Evolutionary conservation across 768 basidiomycete species (phyloP), one percentile per base, ranked within the genome.

Genomic region (Imleria badia): DNA sequence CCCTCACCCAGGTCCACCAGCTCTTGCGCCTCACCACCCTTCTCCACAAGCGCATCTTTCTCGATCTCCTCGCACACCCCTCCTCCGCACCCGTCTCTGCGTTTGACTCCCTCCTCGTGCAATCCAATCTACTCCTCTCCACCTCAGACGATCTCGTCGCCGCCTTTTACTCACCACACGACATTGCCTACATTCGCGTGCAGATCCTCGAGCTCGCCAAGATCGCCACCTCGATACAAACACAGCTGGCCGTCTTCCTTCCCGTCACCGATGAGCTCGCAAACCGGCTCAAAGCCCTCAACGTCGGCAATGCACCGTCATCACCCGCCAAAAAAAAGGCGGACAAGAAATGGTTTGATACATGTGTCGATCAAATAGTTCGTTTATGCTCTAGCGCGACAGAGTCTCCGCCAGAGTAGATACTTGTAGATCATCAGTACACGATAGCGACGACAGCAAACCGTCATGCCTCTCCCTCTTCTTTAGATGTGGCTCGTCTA

Each of bases 81-180:
- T 55, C 60, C 19, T 55, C 59, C 60, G 55, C 74, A 15, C 41
- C 67, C 1, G 59, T 67, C 19, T 46, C 63, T 20, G 47, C 60
- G n/a, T 70, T 87, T n/a, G 86, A 88, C 62, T 49, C 61, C 20
- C 73, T 91, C 6, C 75, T 79, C 15, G 36, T 64, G 3, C 72
- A 72, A 10, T 90, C 87, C 3, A 73, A 78, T 30, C 62, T 69
- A 8, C 74, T 89, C 20, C 74, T 86, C 17, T 66, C 76, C 45
- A 75, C 79, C 4, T 76, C 81, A 5, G 89, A 91, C 64, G 86
- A 91, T 38, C 72, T 90, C 49, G 78, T 86, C 20, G 77, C 85
- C n/a, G 72, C 83, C 3, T 71, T 88, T 38, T 87, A 91, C 64
- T 57, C 80, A 0, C 86, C 87, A 6, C 88, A 91, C 62, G 76